A percentile compares a stretch with the other conserved stretches of the same genome.
Conservation (phyloP, 2,329 filamentous ascomycete genomes). For the Juglanconis sp. region DNA sequence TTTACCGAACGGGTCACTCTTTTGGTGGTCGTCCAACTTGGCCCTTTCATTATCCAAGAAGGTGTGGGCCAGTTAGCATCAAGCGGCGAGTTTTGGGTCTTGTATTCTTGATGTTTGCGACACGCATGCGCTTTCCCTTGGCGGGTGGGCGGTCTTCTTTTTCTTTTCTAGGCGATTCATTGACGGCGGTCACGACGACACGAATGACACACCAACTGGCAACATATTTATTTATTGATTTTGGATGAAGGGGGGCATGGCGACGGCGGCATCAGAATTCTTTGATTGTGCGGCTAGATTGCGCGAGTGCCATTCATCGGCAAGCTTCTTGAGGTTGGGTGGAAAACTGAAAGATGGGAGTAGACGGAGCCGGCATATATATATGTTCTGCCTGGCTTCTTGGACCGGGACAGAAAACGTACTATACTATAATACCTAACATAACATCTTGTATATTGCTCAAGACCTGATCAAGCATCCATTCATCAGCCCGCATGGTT, state of each 20-base stretch:
- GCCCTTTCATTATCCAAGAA: neutral
- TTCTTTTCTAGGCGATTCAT: neutral
- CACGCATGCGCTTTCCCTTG: neutral
- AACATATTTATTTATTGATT: conserved; percentile 1
- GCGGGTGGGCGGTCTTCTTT: neutral
- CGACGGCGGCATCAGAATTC: neutral
- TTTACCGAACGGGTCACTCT: neutral
- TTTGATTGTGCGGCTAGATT: neutral
- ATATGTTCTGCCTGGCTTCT: neutral
- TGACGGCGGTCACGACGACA: conserved; percentile 13
- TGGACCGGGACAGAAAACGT: neutral
- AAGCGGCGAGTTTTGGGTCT: conserved; percentile 8
- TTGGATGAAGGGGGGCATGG: neutral
- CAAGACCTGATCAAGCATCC: neutral
- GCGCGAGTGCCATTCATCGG: neutral
- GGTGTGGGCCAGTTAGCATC: conserved; percentile 1
- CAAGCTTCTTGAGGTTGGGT: neutral
- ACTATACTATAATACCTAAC: neutral
- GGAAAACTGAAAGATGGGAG: neutral
- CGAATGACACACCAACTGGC: conserved; percentile 15
- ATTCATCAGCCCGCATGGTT: too few relatives aligned
- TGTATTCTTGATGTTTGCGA: neutral
- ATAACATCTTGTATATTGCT: neutral
- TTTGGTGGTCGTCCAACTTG: neutral
- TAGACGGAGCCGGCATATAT: neutral